Base-by-base conservation (phyloP, 1,284 basidiomycete species). In the Pascua guehoae region DNA sequence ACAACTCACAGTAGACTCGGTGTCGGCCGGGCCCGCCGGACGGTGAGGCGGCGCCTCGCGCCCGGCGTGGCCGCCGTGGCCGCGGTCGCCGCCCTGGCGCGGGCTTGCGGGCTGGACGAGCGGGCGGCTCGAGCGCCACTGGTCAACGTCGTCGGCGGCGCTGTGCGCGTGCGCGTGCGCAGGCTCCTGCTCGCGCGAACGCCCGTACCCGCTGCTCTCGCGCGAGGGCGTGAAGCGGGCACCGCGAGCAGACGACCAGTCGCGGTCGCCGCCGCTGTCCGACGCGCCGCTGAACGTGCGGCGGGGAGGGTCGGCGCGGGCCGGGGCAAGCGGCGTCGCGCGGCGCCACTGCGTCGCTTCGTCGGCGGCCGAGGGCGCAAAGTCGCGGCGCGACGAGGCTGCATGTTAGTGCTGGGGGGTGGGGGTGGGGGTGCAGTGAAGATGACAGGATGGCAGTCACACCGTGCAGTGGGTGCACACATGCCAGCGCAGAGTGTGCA, bases 301-400 rank as follows among this genome's bases (percentile, higher is more conserved):
- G 57, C 70, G 65, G 43, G 63, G 60, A 44, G 40, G 57, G n/a
- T 42, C 48, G 40, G 14, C 60, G 52, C 42, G 67, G 54, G 15
- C 67, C 46, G 38, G 65, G 60, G 44, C 67, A 17, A 94, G 83
- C 47, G 93, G 94, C 1, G 88, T 90, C 11, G 91, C 86, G 57
- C 93, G 86, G 54, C 93, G 83, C 93, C 93, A 97, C 59, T 85
- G 86, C 18, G 66, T 70, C 7, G 80, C 73, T 53, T 79, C 79
- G 49, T 82, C 81, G 5, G 81, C 81, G 18, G 69, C 72, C 42
- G 77, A 78, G 18, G 74, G 70, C n/a, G 64, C 63, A 46, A 57
- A 66, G 9, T 66, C 74, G 69, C 67, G 65, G 50, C 71, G 41
- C 65, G 58, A 40, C 51, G 49, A 32, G 24, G 24, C 24, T 32